Evolutionary conservation across 1,284 basidiomycete genomes (phyloP), one percentile per base, ranked within the genome.

Genomic region (Microbotryum intermedium): DNA sequence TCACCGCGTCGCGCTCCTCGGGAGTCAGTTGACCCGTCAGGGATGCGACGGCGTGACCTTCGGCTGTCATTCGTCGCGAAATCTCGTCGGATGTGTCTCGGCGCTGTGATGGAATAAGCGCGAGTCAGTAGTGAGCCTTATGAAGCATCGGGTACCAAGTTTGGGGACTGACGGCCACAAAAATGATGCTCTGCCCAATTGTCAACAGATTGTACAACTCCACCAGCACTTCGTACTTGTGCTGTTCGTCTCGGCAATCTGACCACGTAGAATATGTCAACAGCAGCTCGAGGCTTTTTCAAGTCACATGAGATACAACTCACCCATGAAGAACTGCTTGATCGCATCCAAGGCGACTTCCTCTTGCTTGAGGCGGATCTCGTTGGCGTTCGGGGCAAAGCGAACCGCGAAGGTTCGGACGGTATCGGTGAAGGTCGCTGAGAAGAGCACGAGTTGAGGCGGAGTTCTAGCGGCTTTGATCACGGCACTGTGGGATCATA

Each of bases 181-280:
- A 97, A 71, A 97, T 97, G 74, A 97, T 97, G 75, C 88, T 91
- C 76, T 97, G 93, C 0, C 93, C 93, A 63, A 98, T 90, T 1
- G 92, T 94, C 73, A 98, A 79, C 55, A 94, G 79, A 63, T 85
- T 84, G 77, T 98, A 98, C 29, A 98, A 79, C 56, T 85, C 86
- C 28, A 95, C 90, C 46, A 99, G 80, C 53, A 97, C 90, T 62
- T 97, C 91, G 75, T 93, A 98, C 82, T 97, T 97, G 72, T 91
- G 85, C 50, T 90, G 83, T 73, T 90, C 90, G 71, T 86, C 79
- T 48, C 71, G 70, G 69, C 77, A 78, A 46, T 72, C 70, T 70
- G 55, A 5, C 4, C 16, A 42, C n/a, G 23, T 20, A 51, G 25
- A 26, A 18, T 20, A 4, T 9, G 48, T 49, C 51, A 48, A 72